Percentiles rank a stretch among this genome's conserved stretches.
Evolutionary conservation across 1,284 basidiomycete species (phyloP).

Genomic region (Naganishia cerealis): DNA sequence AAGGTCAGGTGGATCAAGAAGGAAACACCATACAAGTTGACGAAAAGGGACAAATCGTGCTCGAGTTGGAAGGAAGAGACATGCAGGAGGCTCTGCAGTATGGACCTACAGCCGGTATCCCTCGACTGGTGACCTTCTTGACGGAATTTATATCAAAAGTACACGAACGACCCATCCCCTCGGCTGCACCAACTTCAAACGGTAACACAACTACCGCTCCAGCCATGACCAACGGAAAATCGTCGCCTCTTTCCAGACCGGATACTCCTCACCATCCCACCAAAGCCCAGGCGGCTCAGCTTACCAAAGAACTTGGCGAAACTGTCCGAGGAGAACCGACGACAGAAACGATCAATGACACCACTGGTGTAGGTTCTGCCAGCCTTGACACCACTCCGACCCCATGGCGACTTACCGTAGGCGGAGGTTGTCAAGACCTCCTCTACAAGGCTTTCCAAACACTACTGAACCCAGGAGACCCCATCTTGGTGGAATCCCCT

Average conservation of each 20-base stretch:
- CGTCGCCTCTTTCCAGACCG: slow-evolving; percentile 23
- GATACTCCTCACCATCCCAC: slow-evolving; percentile 33
- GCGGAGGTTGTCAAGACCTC: slow-evolving; percentile 82
- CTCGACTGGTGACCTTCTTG: slow-evolving; percentile 40
- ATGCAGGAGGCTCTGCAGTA: slow-evolving; percentile 73
- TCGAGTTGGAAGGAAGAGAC: slow-evolving; percentile 62
- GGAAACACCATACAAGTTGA: slow-evolving; percentile 16
- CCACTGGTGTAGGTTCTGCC: neutral
- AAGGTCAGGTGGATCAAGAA: slow-evolving; percentile 19
- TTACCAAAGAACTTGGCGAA: slow-evolving; percentile 19
- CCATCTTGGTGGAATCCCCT: slow-evolving; percentile 79
- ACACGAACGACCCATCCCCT: slow-evolving; percentile 38
- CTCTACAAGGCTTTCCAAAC: slow-evolving; percentile 64
- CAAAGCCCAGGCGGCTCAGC: slow-evolving; percentile 20
- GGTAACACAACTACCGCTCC: neutral
- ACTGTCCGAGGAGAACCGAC: slow-evolving; percentile 31
- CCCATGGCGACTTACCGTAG: slow-evolving; percentile 73
- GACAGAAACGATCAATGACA: slow-evolving; percentile 21
- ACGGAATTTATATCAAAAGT: slow-evolving; percentile 41
- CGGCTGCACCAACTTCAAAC: neutral
- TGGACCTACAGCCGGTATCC: slow-evolving; percentile 63
- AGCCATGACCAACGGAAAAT: slow-evolving; percentile 10
- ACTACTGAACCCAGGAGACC: slow-evolving; percentile 75
- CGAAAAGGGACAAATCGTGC: slow-evolving; percentile 53
- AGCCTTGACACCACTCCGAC: slow-evolving; percentile 59